Percentiles rank a stretch among this genome's conserved stretches.
phyloP scores from a whole-genome alignment of 2,329 filamentous ascomycete genomes.

The Bertia moriformis region DNA sequence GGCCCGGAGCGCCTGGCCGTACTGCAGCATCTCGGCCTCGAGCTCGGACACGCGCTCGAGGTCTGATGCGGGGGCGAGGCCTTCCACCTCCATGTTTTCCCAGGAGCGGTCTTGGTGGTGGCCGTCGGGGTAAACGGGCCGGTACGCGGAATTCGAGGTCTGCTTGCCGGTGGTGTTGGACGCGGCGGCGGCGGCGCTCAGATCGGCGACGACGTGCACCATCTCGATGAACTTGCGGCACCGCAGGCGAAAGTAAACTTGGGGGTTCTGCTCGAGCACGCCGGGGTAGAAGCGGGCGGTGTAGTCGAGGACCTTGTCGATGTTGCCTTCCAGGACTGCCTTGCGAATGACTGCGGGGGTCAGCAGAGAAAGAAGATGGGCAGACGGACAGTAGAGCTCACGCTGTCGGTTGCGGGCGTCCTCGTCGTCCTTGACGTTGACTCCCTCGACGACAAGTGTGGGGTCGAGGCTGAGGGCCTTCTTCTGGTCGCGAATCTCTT shows the following conservation, averaged over 20 bases:
- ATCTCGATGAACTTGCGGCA: constrained; percentile 64
- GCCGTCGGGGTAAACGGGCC: too few relatives aligned
- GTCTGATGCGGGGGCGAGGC: too few relatives aligned
- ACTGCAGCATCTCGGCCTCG: constrained; percentile 57
- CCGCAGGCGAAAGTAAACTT: constrained; percentile 55
- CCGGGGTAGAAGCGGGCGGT: constrained; percentile 49
- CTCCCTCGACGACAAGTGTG: constrained; percentile 20
- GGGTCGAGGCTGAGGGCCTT: constrained; percentile 32
- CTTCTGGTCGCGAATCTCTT: constrained; percentile 45
- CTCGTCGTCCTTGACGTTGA: constrained; percentile 43
- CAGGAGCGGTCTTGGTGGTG: constrained; percentile 9
- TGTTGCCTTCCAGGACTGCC: constrained; percentile 56
- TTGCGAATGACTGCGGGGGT: constrained; percentile 45
- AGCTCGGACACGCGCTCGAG: too few relatives aligned
- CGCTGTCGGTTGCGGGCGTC: constrained; percentile 55
- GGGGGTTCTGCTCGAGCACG: constrained; percentile 49
- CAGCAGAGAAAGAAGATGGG: background rate
- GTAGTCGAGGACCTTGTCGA: constrained; percentile 54
- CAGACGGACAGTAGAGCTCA: constrained; percentile 18
- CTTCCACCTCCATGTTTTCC: constrained; percentile 40
- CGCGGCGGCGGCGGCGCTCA: constrained; percentile 20
- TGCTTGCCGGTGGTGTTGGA: constrained; percentile 15
- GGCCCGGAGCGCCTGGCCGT: constrained; percentile 63
- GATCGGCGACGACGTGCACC: constrained; percentile 40
- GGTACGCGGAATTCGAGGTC: too few relatives aligned